Percentiles rank a stretch among this genome's conserved stretches.
Evolutionary conservation across 78 protist genomes (phyloP).

Genomic region (Cavenderia fasciculata): DNA sequence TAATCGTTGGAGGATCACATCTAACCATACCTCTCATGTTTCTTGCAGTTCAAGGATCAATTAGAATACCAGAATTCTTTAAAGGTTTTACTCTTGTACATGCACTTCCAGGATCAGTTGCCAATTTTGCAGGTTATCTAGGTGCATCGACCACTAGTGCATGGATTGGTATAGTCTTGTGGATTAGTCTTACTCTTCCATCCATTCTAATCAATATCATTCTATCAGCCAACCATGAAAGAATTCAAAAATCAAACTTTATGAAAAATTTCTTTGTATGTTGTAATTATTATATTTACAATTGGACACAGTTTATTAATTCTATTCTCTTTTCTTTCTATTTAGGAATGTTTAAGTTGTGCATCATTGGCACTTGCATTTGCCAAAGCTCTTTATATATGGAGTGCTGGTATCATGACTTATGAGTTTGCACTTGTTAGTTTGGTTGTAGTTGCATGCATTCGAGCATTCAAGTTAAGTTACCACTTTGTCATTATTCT

Average conservation of each 20-base stretch:
- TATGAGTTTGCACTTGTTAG: background rate
- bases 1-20: background rate
- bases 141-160: background rate
- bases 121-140: background rate
- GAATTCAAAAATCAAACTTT: background rate
- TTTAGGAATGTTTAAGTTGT: background rate
- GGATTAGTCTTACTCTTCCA: background rate
- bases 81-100: constrained; percentile 1
- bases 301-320: background rate
- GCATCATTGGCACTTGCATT: background rate
- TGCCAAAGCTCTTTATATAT: background rate
- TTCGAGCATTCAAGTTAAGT: background rate
- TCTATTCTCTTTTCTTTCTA: background rate
- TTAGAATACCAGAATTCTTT: background rate
- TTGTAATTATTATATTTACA: background rate
- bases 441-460: background rate
- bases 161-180: background rate
- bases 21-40: background rate
- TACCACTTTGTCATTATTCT: background rate
- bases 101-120: background rate
- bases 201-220: background rate
- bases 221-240: background rate
- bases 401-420: background rate
- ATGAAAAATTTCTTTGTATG: background rate
- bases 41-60: background rate